Conservation (phyloP, 1,284 basidiomycete genomes). For the Neolentinus lepideus region DNA sequence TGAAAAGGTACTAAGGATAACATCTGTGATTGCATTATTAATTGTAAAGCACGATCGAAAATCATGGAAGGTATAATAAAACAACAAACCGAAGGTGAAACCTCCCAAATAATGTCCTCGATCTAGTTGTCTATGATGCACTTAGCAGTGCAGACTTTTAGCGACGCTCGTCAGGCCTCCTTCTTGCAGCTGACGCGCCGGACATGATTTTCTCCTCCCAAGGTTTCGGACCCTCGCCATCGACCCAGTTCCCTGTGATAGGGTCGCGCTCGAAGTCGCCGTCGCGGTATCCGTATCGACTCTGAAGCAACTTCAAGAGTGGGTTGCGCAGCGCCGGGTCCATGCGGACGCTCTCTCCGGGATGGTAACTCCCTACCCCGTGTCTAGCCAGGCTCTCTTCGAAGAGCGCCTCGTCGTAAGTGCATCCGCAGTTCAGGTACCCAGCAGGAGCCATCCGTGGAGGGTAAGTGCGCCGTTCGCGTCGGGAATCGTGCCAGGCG, state of each 20-base stretch:
- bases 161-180: constrained; percentile 22
- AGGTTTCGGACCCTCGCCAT: constrained; percentile 47
- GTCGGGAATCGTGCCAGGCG: constrained; percentile 80
- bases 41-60: constrained; percentile 3
- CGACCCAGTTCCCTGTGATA: constrained; percentile 51
- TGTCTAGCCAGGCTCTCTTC: constrained; percentile 76
- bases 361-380: constrained; percentile 70
- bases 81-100: constrained; percentile 5
- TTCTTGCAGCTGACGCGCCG: constrained; percentile 28
- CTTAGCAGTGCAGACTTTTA: constrained; percentile 5
- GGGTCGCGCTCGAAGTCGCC: constrained; percentile 75
- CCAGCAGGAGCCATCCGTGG: constrained; percentile 75
- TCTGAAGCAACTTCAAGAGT: constrained; percentile 59
- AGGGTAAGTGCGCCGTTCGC: constrained; percentile 68
- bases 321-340: constrained; percentile 77
- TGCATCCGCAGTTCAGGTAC: constrained; percentile 77
- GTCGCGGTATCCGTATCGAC: constrained; percentile 71
- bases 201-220: constrained; percentile 55
- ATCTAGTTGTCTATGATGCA: background rate
- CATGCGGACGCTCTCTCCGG: constrained; percentile 80
- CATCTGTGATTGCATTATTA: constrained; percentile 7
- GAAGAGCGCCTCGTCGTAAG: constrained; percentile 73
- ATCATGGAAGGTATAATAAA: constrained; percentile 7
- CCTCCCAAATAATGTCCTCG: background rate
- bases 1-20: background rate